phyloP scores from a whole-genome alignment of 2,329 filamentous ascomycete species.

The Arthrinium puccinioides region DNA sequence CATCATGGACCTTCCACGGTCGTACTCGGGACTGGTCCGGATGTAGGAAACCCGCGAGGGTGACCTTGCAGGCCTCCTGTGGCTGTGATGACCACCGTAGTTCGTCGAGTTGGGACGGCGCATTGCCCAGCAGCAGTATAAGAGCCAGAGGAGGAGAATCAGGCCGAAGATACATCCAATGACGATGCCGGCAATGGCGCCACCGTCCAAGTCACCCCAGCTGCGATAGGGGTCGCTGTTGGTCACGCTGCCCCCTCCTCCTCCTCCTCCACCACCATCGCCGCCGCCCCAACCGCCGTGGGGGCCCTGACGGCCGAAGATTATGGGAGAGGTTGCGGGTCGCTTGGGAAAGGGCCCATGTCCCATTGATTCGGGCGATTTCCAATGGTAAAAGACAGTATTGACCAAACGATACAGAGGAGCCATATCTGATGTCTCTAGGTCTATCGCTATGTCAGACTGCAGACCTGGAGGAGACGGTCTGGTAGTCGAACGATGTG shows the following conservation, averaged over 20 bases:
- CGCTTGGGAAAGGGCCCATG: neutral
- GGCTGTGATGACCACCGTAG: neutral
- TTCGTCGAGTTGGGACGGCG: neutral
- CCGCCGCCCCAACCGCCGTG: neutral
- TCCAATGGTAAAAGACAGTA: too few relatives aligned
- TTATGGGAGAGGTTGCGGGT: neutral
- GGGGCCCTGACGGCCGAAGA: neutral
- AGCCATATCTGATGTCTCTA: too few relatives aligned
- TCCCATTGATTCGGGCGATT: too few relatives aligned
- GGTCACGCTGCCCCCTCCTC: neutral
- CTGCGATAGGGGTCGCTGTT: neutral
- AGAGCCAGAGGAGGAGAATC: neutral
- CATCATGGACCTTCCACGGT: neutral
- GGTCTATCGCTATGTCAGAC: too few relatives aligned
- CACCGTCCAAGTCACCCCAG: too few relatives aligned
- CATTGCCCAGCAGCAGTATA: neutral
- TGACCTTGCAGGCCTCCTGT: neutral
- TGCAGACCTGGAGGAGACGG: neutral
- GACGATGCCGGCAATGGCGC: slow-evolving; percentile 2
- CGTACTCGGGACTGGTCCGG: neutral
- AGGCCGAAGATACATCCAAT: slow-evolving; percentile 1
- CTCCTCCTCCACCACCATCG: neutral
- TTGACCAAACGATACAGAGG: too few relatives aligned
- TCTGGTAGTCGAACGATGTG: too few relatives aligned
- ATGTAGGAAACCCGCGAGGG: neutral